phyloP scores from a whole-genome alignment of 1,139 yeast species.

The Candida sanyaensis region DNA sequence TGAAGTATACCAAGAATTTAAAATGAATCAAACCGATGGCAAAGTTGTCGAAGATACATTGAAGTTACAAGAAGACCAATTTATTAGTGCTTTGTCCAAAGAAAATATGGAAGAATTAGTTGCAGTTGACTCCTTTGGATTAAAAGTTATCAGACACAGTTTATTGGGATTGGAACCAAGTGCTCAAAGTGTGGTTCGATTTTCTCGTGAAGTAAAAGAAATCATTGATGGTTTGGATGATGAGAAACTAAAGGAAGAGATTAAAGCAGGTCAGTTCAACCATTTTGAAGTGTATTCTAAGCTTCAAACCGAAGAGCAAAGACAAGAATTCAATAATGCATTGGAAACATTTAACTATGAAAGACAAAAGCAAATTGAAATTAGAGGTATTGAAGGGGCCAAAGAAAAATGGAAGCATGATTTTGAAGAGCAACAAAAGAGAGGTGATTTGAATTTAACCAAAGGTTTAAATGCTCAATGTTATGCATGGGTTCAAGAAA shows the following conservation, averaged over 20 bases:
- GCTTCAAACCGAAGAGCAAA: slow-evolving; percentile 54
- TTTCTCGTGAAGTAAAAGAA: slow-evolving; percentile 27
- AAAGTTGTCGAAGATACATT: slow-evolving; percentile 22
- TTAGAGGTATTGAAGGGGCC: slow-evolving; percentile 82
- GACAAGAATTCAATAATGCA: slow-evolving; percentile 57
- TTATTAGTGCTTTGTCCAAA: slow-evolving; percentile 44
- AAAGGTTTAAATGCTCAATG: slow-evolving; percentile 69
- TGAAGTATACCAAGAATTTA: slow-evolving; percentile 26
- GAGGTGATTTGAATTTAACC: slow-evolving; percentile 60
- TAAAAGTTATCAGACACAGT: slow-evolving; percentile 79
- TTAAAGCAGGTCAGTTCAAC: slow-evolving; percentile 30
- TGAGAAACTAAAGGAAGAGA: slow-evolving; percentile 15
- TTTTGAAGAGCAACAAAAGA: slow-evolving; percentile 65
- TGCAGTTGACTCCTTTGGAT: slow-evolving; percentile 78
- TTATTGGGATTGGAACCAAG: slow-evolving; percentile 58
- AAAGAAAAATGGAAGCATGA: slow-evolving; percentile 86
- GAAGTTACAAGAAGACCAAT: slow-evolving; percentile 25
- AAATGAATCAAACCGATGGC: slow-evolving; percentile 12
- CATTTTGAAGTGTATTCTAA: slow-evolving; percentile 64
- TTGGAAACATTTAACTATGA: slow-evolving; percentile 69
- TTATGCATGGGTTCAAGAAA: slow-evolving; percentile 75
- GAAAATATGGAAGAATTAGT: slow-evolving; percentile 53
- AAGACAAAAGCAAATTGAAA: slow-evolving; percentile 76
- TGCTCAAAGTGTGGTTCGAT: slow-evolving; percentile 6
- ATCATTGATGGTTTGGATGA: slow-evolving; percentile 39